These are phyloP conservation scores for Lachnum nothofagi DNA, from an alignment of 2,329 filamentous ascomycete genomes.

Conservation along the genomic window DNA sequence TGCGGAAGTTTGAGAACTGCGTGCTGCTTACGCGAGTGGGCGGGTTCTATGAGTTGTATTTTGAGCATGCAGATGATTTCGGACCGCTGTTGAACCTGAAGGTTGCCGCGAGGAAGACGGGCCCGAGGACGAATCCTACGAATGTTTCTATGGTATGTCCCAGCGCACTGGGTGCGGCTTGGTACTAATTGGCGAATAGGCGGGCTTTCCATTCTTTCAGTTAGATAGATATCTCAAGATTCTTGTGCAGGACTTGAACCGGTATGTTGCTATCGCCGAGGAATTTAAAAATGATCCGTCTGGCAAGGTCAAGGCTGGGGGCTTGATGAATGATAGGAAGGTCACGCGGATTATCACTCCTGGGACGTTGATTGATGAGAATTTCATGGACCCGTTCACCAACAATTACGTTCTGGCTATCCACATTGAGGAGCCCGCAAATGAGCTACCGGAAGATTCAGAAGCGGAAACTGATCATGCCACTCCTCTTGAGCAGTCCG, in stretches of 20 bases:
- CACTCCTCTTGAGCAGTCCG: conserved; percentile 6
- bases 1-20: conserved; percentile 85
- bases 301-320: conserved; percentile 67
- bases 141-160: conserved; percentile 75
- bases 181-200: conserved; percentile 41
- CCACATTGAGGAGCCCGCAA: conserved; percentile 45
- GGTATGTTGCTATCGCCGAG: conserved; percentile 89
- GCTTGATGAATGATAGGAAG: conserved; percentile 75
- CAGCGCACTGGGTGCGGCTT: not conserved
- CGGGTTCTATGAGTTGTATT: conserved; percentile 96
- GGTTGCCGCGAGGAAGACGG: conserved; percentile 73
- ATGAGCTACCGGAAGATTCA: conserved; percentile 16
- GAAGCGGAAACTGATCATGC: not conserved
- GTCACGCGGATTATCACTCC: conserved; percentile 88
- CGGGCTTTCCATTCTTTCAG: conserved; percentile 90
- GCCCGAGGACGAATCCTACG: conserved; percentile 62
- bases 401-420: conserved; percentile 91
- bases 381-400: conserved; percentile 88
- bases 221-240: conserved; percentile 89
- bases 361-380: conserved; percentile 93
- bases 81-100: conserved; percentile 84
- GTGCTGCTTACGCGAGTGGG: conserved; percentile 88
- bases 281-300: conserved; percentile 74
- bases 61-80: conserved; percentile 87
- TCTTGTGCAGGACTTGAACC: conserved; percentile 83